Base-by-base conservation (phyloP, 169 alveolate genomes). In the Amoebophrya sp. region DNA sequence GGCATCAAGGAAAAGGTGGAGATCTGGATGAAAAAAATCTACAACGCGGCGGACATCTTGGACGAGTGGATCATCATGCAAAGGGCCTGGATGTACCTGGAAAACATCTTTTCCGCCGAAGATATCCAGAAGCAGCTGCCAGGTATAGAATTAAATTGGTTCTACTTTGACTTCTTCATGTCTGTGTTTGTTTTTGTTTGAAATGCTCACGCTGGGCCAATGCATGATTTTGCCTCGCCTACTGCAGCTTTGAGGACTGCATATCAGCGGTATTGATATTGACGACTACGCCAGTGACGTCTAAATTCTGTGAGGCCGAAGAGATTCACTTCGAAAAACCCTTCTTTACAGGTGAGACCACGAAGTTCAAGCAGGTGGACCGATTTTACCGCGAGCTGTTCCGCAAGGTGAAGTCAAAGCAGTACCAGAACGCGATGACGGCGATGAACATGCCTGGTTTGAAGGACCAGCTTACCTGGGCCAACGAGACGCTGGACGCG, bases 111-210 rank as follows among this genome's bases (percentile, higher is more conserved):
- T 95, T 94, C 96, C 39, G 99, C 99, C n/a, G 98, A 97, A 92
- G 99, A 97, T 93, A 97, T 97, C 77, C 95, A 96, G 94, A 95
- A 96, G 95, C 97, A 96, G 94, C 94, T 97, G 66, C 98, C 98
- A 14, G 93, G 95, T 47, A 47, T 47, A 47, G 18, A 7, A 12
- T 47, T 47, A n/a, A n/a, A n/a, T n/a, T n/a, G n/a, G n/a, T n/a
- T n/a, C n/a, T n/a, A n/a, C n/a, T n/a, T n/a, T n/a, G n/a, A n/a
- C n/a, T n/a, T n/a, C n/a, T n/a, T n/a, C n/a, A n/a, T n/a, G n/a
- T n/a, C n/a, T n/a, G n/a, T n/a, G n/a, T n/a, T n/a, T n/a, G n/a
- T n/a, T n/a, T n/a, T n/a, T n/a, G n/a, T n/a, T n/a, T n/a, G n/a
- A n/a, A n/a, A n/a, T n/a, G n/a, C n/a, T n/a, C n/a, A n/a, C n/a